phyloP scores from a whole-genome alignment of 106 monocot species.

The Triglochin maritima region DNA sequence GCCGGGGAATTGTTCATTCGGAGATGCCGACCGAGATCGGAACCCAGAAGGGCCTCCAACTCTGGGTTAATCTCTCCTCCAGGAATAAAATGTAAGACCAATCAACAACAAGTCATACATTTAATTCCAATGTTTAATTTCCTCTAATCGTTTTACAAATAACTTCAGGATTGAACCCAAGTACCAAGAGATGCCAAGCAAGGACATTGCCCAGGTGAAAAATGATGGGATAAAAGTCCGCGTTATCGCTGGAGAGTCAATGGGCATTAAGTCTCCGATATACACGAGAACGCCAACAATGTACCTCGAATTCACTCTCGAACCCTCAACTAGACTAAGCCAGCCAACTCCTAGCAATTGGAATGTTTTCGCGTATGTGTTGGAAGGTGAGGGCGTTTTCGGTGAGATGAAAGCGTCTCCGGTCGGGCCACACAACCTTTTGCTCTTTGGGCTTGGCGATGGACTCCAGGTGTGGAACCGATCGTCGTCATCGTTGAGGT shows the following conservation, averaged over 20 bases:
- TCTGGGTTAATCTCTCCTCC: conserved; percentile 83
- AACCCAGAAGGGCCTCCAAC: conserved; percentile 48
- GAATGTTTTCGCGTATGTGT: conserved; percentile 65
- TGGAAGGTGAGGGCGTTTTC: conserved; percentile 58
- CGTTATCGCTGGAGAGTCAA: conserved; percentile 62
- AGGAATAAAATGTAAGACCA: conserved; percentile 52
- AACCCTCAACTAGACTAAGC: conserved; percentile 28
- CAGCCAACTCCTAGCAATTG: conserved; percentile 43
- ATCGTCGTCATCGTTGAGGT: conserved; percentile 18
- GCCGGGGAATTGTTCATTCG: conserved; percentile 61
- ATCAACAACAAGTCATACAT: background rate
- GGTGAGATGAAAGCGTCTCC: conserved; percentile 11
- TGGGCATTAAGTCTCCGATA: conserved; percentile 55
- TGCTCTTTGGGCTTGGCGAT: conserved; percentile 31
- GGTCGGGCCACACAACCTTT: conserved; percentile 10
- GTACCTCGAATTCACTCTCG: conserved; percentile 65
- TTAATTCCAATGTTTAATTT: background rate
- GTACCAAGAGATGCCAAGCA: conserved; percentile 66
- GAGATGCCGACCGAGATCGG: conserved; percentile 50
- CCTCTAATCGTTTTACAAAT: background rate
- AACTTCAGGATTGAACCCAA: conserved; percentile 56
- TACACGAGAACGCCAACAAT: conserved; percentile 69
- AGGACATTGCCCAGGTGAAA: conserved; percentile 30
- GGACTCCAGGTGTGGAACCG: conserved; percentile 25
- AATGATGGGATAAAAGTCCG: conserved; percentile 45